Evolutionary conservation across 495 filamentous ascomycete species (phyloP), one percentile per base, ranked within the genome.

Genomic region (Xylaria scruposa): DNA sequence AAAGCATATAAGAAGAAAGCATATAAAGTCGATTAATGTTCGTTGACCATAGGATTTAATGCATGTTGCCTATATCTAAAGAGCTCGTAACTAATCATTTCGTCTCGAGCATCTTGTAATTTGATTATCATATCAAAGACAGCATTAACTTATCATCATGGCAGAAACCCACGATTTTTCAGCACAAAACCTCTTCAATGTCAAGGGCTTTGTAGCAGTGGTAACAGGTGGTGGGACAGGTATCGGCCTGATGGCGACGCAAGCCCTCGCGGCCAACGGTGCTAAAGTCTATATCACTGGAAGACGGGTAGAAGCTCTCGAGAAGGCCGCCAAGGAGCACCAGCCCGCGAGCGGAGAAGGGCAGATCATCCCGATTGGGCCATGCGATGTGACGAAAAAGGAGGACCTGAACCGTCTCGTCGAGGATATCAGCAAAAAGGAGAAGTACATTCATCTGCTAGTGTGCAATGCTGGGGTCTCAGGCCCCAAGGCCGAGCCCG

Each of bases 201-300:
- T 90, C 24, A 78, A 87, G 56, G 88, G 87, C 21, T 81, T 86
- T 36, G 85, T 90, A 0, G 87, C 86, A 21, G 86, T 90, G 21
- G 82, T 91, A 49, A 90, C 89, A 0, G 88, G 89, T 21, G 88
- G 88, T 40, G 89, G 88, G 4, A 73, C 80, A 1, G 81, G 90
- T 4, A 90, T 92, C 73, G 90, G 90, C 2, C 75, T 86, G 6
- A 90, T 88, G 84, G 90, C 90, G 77, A 82, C 91, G 1, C 84
- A 85, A 38, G 90, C 90, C 3, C 85, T 93, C 4, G 88, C 85
- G 1, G 76, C 80, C 54, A 91, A 91, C 77, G 91, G 91, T 13
- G 90, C 91, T 42, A 77, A 79, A 21, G 88, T 93, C 51, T 93
- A 91, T 82, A 91, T 93, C 73, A 76, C 91, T 7, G 90, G 90